Base-by-base conservation (phyloP, 306 rosid species). In the Amphicarpaea edgeworthii region DNA sequence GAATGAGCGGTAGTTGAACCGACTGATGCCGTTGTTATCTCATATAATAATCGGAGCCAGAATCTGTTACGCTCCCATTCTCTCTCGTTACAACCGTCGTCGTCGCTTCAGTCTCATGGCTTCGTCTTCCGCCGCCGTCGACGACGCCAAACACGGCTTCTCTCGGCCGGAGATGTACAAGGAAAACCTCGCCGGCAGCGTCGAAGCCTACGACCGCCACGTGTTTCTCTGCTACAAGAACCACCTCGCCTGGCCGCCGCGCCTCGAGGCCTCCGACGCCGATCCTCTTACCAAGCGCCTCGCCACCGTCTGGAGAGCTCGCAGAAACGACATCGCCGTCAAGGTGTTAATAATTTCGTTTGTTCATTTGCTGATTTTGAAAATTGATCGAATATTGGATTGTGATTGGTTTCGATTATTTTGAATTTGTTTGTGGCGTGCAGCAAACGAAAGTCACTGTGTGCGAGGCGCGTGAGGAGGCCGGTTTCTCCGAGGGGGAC, bases 221-320 rank as follows among this genome's bases (percentile, higher is more conserved):
- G 89, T 95, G 0, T 95, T 95, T 78, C 90, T 90, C 45, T 92
- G 98, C 75, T 90, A 92, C 85, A 88, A 86, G 93, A 86, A 79
- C 67, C 91, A 85, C 61, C 84, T 32, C 72, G 60, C 46, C 38
- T 95, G 98, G 98, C 88, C 93, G 0, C 67, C 95, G 0, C 90
- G 88, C 32, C 84, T 95, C 7, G 98, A 92, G 75, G 87, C 82
- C 64, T 85, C 93, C 26, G 88, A 91, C 7, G 77, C 83, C 38
- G 97, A 94, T 86, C 88, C 90, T 10, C 90, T 92, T 1, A 89
- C 90, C 3, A 90, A 94, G 71, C 81, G 74, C 49, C 69, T 94
- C 8, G 87, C 89, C 21, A 37, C 83, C 7, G 85, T 87, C 24
- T 76, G 83, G 73, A 90, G 43, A 68, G 81, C 87, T 75, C 89